A percentile compares a stretch with the other conserved stretches of the same genome.
These are phyloP conservation scores for Periconia macrospinosa DNA, from an alignment of 2,329 filamentous ascomycete genomes.

Conservation along the genomic window DNA sequence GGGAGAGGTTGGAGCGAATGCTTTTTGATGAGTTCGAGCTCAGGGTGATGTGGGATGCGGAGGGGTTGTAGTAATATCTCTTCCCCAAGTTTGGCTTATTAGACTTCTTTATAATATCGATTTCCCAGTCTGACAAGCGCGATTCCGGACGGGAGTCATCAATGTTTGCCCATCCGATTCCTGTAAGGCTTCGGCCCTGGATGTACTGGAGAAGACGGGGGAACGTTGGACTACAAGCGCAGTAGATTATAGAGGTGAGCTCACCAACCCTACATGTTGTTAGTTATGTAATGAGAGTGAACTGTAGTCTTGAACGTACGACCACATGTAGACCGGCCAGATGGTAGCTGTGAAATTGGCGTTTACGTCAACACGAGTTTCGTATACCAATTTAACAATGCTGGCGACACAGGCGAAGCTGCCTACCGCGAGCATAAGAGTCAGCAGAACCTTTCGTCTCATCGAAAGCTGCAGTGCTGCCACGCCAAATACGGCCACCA, in stretches of 20 bases:
- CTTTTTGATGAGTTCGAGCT: not conserved
- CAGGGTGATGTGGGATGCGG: not conserved
- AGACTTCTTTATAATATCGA: not conserved
- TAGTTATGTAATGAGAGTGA: not conserved
- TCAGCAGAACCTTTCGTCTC: slow-evolving; percentile 5
- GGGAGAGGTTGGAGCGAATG: not conserved
- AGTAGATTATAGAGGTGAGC: slow-evolving; percentile 9
- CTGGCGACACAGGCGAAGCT: slow-evolving; percentile 13
- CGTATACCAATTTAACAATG: slow-evolving; percentile 8
- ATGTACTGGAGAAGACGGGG: slow-evolving; percentile 12
- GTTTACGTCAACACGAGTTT: slow-evolving; percentile 2
- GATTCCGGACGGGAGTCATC: not conserved
- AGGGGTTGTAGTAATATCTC: not conserved
- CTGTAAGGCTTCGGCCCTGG: not conserved
- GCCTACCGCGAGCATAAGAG: slow-evolving; percentile 8
- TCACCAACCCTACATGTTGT: slow-evolving; percentile 5
- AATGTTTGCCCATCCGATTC: not conserved
- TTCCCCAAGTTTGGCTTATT: not conserved
- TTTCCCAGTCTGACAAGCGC: not conserved
- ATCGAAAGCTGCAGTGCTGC: slow-evolving; percentile 7
- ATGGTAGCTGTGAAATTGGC: slow-evolving; percentile 7
- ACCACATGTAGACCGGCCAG: slow-evolving; percentile 11
- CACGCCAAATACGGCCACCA: slow-evolving; percentile 9
- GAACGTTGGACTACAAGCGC: slow-evolving; percentile 11
- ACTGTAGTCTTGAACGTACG: slow-evolving; percentile 4